Conservation (phyloP, 129 eudicot species). For the sunflower (Helianthus annuus) region HanXRQr2.0-SUNRISE NC_035441.2:53600295-53600794, state of each 20-base stretch:
- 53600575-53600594: background rate
- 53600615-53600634: conserved; percentile 67
- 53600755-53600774: conserved; percentile 58
- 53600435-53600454: conserved; percentile 7
- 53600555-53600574: background rate
- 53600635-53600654: conserved; percentile 63
- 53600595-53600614: conserved; percentile 65
- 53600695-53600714: conserved; percentile 39
- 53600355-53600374: conserved; percentile 5
- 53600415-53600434: conserved; percentile 1
- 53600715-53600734: conserved; percentile 49
- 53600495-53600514: background rate
- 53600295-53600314: conserved; percentile 1
- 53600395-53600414: conserved; percentile 1
- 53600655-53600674: conserved; percentile 54
- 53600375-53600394: conserved; percentile 5
- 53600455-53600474: background rate
- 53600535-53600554: background rate
- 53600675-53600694: conserved; percentile 42
- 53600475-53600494: background rate
- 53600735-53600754: conserved; percentile 52
- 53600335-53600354: background rate
- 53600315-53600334: background rate
- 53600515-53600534: background rate
- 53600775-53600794: conserved; percentile 66